phyloP scores from a whole-genome alignment of 169 alveolate genomes.

The Plasmodium cynomolgi region DNA sequence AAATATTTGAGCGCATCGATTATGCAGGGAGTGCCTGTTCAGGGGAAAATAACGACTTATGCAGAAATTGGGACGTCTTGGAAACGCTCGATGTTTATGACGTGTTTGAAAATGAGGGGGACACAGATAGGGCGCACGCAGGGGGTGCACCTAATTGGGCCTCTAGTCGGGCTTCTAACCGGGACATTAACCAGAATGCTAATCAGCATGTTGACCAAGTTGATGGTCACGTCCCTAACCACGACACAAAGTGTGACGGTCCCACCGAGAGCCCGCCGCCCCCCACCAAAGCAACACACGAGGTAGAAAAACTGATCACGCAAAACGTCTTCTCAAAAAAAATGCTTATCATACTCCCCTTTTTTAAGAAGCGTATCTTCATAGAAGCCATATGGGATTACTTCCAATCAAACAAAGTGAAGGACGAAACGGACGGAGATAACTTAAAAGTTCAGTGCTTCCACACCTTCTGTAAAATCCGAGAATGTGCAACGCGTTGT shows the following conservation, averaged over 20 bases:
- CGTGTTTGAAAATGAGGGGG: neutral
- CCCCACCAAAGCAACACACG: neutral
- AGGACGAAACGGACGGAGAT: neutral
- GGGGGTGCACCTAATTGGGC: neutral
- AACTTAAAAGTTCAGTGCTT: slow-evolving; percentile 12
- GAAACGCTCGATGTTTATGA: neutral
- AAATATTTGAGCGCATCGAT: slow-evolving; percentile 18
- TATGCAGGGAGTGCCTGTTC: neutral
- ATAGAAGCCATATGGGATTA: slow-evolving; percentile 35
- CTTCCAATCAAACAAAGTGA: neutral
- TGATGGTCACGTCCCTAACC: neutral
- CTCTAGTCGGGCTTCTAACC: neutral
- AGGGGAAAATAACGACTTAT: neutral
- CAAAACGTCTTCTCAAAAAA: neutral
- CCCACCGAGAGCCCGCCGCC: neutral
- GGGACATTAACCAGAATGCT: neutral
- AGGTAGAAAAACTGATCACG: neutral
- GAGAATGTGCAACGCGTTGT: neutral
- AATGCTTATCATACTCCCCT: slow-evolving; percentile 17
- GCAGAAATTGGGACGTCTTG: neutral
- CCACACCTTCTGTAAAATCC: neutral
- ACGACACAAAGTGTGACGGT: neutral
- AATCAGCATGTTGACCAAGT: neutral
- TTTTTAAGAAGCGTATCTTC: slow-evolving; percentile 27
- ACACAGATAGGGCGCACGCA: too few relatives aligned